phyloP scores from a whole-genome alignment of 345 rosid genomes.

The Salix exigua region DNA sequence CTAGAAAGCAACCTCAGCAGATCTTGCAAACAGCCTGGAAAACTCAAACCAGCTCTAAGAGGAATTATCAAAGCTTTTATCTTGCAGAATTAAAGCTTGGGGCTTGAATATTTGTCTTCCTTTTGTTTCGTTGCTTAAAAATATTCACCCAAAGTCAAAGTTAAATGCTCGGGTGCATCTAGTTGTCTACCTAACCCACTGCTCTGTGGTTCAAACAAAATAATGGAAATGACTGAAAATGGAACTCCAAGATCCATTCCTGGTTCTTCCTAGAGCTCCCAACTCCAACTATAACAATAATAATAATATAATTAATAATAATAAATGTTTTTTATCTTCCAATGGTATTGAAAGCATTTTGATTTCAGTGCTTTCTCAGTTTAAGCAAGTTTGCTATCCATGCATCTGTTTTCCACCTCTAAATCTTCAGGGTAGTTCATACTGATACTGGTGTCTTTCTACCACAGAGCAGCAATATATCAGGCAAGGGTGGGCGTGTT shows the following conservation, averaged over 20 bases:
- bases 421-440: background rate
- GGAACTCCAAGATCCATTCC: background rate
- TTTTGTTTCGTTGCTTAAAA: background rate
- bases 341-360: background rate
- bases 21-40: background rate
- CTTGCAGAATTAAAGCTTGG: background rate
- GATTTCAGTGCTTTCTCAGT: background rate
- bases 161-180: background rate
- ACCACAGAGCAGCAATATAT: slow-evolving; percentile 64
- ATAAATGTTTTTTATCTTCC: background rate
- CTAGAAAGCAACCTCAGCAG: background rate
- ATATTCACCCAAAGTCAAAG: background rate
- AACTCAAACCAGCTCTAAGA: background rate
- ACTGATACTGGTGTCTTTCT: background rate
- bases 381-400: background rate
- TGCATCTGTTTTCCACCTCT: background rate
- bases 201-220: background rate
- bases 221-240: background rate
- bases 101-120: background rate
- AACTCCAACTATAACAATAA: background rate
- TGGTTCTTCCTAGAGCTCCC: background rate
- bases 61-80: background rate
- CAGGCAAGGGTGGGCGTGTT: slow-evolving; percentile 79
- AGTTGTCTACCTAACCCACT: background rate
- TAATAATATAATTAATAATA: background rate